Conservation (phyloP, 2,329 filamentous ascomycete species). For the Talaromyces sp. region DNA sequence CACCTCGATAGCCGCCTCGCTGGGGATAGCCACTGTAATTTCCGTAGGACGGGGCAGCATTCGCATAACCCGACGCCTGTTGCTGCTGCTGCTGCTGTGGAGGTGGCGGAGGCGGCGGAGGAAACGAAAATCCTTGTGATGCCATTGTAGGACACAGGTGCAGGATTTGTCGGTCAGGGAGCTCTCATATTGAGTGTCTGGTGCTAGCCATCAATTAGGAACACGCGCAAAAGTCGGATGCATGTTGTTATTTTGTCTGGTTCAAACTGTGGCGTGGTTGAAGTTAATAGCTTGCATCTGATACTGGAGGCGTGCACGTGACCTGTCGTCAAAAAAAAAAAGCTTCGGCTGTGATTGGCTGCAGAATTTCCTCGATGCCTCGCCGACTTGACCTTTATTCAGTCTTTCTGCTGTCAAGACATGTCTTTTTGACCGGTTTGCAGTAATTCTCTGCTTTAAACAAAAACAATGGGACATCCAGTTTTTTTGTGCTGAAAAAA, state of each 20-base stretch:
- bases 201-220: neutral
- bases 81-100: slow-evolving; percentile 19
- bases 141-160: slow-evolving; percentile 26
- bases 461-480: neutral
- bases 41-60: slow-evolving; percentile 19
- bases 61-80: slow-evolving; percentile 16
- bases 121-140: slow-evolving; percentile 42
- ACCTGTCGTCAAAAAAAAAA: neutral
- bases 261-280: no score
- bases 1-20: slow-evolving; percentile 20
- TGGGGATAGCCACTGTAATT: slow-evolving; percentile 19
- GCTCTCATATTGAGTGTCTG: neutral
- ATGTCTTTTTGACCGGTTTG: neutral
- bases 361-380: neutral
- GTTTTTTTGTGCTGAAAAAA: neutral
- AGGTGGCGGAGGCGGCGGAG: slow-evolving; percentile 41
- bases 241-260: no score
- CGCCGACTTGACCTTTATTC: no score
- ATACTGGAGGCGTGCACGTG: neutral
- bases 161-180: neutral
- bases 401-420: neutral
- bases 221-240: no score
- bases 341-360: neutral
- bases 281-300: neutral
- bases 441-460: neutral